Evolutionary conservation across 2,329 filamentous ascomycete species (phyloP).

Genomic region (Dothistroma pini): DNA sequence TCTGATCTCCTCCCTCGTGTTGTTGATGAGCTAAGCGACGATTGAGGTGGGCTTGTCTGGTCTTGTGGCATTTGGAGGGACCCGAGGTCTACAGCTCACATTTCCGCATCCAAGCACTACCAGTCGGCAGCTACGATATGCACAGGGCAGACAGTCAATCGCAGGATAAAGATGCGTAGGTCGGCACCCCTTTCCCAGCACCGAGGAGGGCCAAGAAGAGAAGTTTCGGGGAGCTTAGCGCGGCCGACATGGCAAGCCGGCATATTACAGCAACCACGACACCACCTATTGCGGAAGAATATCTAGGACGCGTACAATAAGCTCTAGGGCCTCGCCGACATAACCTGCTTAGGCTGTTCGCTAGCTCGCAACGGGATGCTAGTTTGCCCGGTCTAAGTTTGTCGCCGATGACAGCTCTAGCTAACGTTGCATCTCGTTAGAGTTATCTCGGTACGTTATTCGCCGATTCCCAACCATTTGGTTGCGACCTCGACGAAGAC

Average conservation of each 20-base stretch:
- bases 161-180: conserved; percentile 27
- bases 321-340: conserved; percentile 23
- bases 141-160: conserved; percentile 26
- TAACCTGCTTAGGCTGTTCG: conserved; percentile 56
- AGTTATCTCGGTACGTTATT: conserved; percentile 34
- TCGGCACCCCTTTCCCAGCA: conserved; percentile 26
- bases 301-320: conserved; percentile 54
- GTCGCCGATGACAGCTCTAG: conserved; percentile 81
- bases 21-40: too few relatives aligned
- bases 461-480: conserved; percentile 30
- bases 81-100: too few relatives aligned
- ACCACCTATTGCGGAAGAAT: conserved; percentile 70
- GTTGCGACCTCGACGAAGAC: conserved; percentile 33
- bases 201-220: conserved; percentile 22
- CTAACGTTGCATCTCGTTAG: conserved; percentile 48
- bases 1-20: too few relatives aligned
- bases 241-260: conserved; percentile 14
- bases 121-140: conserved; percentile 27
- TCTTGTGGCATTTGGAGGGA: too few relatives aligned
- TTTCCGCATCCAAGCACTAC: conserved; percentile 29
- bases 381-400: conserved; percentile 92
- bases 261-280: conserved; percentile 52
- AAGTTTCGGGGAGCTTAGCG: conserved; percentile 14
- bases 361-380: conserved; percentile 74
- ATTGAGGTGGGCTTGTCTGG: too few relatives aligned